Base-by-base conservation (phyloP, 441 rosid species). In the Melastoma candidum region DNA sequence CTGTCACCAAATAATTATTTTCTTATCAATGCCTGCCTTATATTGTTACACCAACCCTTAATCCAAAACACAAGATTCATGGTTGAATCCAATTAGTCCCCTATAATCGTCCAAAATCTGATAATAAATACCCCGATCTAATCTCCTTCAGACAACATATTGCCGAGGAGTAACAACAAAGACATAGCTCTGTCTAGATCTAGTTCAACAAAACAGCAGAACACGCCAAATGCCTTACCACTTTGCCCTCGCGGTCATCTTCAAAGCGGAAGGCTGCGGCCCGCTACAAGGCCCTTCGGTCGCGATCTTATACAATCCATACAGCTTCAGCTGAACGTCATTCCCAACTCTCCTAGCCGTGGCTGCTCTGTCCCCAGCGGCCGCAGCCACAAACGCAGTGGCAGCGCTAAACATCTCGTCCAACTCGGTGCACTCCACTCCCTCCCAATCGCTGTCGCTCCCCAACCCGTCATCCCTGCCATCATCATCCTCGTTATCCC, bases 331-430 rank as follows among this genome's bases (percentile, higher is more conserved):
- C 72, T 82, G 92, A 54, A 71, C 68, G 55, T 87, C 95, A 22
- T 51, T 77, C 0, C 95, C 64, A 36, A 81, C 88, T 66, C 74
- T 81, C 53, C 76, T 83, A 2, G 36, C 36, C 36, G 36, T 6
- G 5, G 96, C 74, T 0, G 77, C 53, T 53, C 94, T 80, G 67
- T 82, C 90, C 8, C 93, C 71, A 4, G 95, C 90, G 7, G 90
- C 71, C 0, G 92, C 80, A 11, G 96, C 87, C 26, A 88, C 82
- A 50, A 87, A 87, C 1, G 79, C 71, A 9, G 95, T 80, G 1
- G 98, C 98, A 1, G 95, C 93, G 69, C 94, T 87, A 48, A 92
- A 92, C 22, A 73, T 69, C 66, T 82, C 97, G 50, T 92, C 98
- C 51, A 92, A 67, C 69, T 85, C 97, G 58, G 96, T 85, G 69